phyloP scores from a whole-genome alignment of 305 asterid species.

The Fraxinus latifolia region DNA sequence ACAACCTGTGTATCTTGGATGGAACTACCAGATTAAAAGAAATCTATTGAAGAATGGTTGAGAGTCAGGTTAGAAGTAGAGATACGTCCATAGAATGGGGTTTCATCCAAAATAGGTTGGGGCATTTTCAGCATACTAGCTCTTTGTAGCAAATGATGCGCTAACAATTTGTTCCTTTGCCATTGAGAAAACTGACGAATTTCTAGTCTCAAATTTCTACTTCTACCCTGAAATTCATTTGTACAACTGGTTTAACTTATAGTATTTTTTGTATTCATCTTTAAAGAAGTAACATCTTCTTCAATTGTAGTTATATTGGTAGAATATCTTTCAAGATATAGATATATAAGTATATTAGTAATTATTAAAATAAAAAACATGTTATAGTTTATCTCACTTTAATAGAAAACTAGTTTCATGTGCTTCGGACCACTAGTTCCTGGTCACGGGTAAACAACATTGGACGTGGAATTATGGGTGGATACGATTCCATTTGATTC shows the following conservation, averaged over 20 bases:
- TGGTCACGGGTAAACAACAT: too few relatives aligned
- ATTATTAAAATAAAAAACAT: too few relatives aligned
- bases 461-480: too few relatives aligned
- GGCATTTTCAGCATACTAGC: too few relatives aligned
- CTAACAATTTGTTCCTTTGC: constrained; percentile 75
- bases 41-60: background rate
- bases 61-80: constrained; percentile 32
- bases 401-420: too few relatives aligned
- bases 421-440: too few relatives aligned
- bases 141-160: constrained; percentile 55
- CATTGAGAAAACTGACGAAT: constrained; percentile 74
- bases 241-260: constrained; percentile 27
- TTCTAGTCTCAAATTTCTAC: constrained; percentile 40
- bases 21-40: background rate
- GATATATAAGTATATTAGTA: too few relatives aligned
- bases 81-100: constrained; percentile 77
- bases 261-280: constrained; percentile 58
- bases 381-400: too few relatives aligned
- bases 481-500: too few relatives aligned
- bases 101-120: constrained; percentile 72
- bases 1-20: too few relatives aligned
- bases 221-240: constrained; percentile 33
- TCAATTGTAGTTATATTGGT: constrained; percentile 68
- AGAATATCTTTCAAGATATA: constrained; percentile 24
- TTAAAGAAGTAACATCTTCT: constrained; percentile 71